Base-by-base conservation (phyloP, 176 grass and related monocot species). In the Calamus simplicifolius region DNA sequence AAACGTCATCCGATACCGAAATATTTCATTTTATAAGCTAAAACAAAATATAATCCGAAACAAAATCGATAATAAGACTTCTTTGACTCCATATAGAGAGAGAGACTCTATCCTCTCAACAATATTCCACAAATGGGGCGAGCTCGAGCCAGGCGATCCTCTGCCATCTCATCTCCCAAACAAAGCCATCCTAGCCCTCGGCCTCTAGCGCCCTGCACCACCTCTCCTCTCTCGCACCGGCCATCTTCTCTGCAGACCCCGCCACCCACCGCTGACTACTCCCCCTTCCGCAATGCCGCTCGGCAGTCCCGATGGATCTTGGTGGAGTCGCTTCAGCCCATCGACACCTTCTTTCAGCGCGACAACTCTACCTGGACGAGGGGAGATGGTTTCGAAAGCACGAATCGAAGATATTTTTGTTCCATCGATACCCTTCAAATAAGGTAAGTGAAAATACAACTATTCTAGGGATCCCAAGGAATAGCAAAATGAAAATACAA, bases 291-390 rank as follows among this genome's bases (percentile, higher is more conserved):
- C 82, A 5, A 27, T 82, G 35, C 67, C 75, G 72, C 54, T 77
- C 64, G 70, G 66, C 74, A 73, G 54, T 64, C 16, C 0, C 66
- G 86, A 4, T 26, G 52, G 1, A 73, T 82, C 51, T 85, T 82
- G 7, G 66, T 30, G 10, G 67, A 79, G 4, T 43, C 87, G 35
- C 82, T 98, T 57, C 83, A 76, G 60, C 93, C 93, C 25, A 85
- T 73, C 73, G 93, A 98, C 76, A 85, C 87, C 50, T 98, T 98
- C 84, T 75, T 84, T 2, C 84, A 81, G 14, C 74, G 87, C 54
- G 84, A 97, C 75, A 91, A 91, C 72, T 97, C 87, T 69, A 81
- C 25, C 87, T 75, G 4, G 51, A 64, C 5, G 87, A 97, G 13
- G n/a, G n/a, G n/a, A n/a, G n/a, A n/a, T n/a, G n/a, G n/a, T n/a